Conservation (phyloP, 768 basidiomycete species). For the Amanita brunnescens region DNA sequence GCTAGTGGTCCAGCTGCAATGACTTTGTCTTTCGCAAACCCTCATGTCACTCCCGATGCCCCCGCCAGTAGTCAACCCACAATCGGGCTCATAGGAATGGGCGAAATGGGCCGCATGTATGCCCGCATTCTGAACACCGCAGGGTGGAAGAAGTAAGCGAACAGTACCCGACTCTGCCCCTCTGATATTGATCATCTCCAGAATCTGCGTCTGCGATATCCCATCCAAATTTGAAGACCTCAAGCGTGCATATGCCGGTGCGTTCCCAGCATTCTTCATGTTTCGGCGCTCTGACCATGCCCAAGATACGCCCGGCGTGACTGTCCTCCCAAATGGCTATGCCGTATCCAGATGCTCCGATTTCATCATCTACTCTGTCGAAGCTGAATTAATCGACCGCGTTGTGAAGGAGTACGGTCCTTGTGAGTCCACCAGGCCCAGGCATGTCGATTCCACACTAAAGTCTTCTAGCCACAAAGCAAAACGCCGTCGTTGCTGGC, state of each 20-base stretch:
- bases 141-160: slow-evolving; percentile 73
- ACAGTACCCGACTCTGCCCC: not conserved
- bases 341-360: slow-evolving; percentile 83
- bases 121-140: slow-evolving; percentile 66
- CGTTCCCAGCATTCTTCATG: not conserved
- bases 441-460: slow-evolving; percentile 4
- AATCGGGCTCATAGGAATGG: slow-evolving; percentile 95
- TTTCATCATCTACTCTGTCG: slow-evolving; percentile 92
- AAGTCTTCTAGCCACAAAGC: slow-evolving; percentile 64
- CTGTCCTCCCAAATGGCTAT: slow-evolving; percentile 73
- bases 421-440: slow-evolving; percentile 42
- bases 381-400: slow-evolving; percentile 75
- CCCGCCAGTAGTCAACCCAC: slow-evolving; percentile 47
- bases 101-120: slow-evolving; percentile 96
- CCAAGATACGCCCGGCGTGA: slow-evolving; percentile 53
- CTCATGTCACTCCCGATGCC: slow-evolving; percentile 25
- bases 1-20: too few species aligned
- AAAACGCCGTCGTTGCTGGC: slow-evolving; percentile 86
- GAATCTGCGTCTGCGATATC: slow-evolving; percentile 85
- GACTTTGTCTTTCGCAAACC: not conserved
- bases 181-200: slow-evolving; percentile 20
- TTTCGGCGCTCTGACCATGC: not conserved
- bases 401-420: slow-evolving; percentile 90
- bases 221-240: slow-evolving; percentile 66
- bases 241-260: slow-evolving; percentile 52